Evolutionary conservation across 2,329 filamentous ascomycete genomes (phyloP).

Genomic region (Hyphodiscus sp.): DNA sequence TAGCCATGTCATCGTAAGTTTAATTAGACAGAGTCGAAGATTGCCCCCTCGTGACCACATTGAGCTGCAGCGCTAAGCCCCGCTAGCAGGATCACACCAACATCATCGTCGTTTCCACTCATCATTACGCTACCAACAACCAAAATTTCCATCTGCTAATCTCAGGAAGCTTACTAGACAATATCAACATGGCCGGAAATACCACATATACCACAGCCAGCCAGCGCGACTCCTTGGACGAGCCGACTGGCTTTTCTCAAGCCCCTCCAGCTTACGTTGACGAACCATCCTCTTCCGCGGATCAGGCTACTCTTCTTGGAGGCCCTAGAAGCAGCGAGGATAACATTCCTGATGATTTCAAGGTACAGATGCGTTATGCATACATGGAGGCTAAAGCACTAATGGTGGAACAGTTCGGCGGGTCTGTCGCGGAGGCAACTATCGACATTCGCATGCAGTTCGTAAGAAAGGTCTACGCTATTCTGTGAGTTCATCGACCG

Average conservation of each 20-base stretch:
- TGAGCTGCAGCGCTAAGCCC: not conserved
- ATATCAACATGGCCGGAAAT: conserved; percentile 57
- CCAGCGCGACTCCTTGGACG: conserved; percentile 79
- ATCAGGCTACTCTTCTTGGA: conserved; percentile 51
- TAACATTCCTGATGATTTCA: conserved; percentile 95
- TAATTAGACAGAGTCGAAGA: not conserved
- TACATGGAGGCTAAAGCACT: not conserved
- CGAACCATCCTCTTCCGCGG: conserved; percentile 47
- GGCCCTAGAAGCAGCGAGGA: conserved; percentile 76
- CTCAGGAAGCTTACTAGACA: not conserved
- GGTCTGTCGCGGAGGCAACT: conserved; percentile 86
- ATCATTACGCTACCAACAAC: not conserved
- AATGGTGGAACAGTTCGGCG: conserved; percentile 62
- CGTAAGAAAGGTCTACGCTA: conserved; percentile 94
- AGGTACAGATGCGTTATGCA: conserved; percentile 44
- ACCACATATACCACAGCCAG: conserved; percentile 79
- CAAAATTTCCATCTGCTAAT: not conserved
- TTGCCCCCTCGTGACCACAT: not conserved
- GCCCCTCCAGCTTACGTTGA: conserved; percentile 77
- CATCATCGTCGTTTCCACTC: not conserved
- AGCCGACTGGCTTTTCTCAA: conserved; percentile 57
- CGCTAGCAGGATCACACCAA: not conserved
- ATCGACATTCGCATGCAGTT: conserved; percentile 97
- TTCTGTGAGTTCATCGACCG: conserved; percentile 52
- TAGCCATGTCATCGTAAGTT: not conserved